Conservation (phyloP, 768 basidiomycete species). For the Russula griseocarnosa region DNA sequence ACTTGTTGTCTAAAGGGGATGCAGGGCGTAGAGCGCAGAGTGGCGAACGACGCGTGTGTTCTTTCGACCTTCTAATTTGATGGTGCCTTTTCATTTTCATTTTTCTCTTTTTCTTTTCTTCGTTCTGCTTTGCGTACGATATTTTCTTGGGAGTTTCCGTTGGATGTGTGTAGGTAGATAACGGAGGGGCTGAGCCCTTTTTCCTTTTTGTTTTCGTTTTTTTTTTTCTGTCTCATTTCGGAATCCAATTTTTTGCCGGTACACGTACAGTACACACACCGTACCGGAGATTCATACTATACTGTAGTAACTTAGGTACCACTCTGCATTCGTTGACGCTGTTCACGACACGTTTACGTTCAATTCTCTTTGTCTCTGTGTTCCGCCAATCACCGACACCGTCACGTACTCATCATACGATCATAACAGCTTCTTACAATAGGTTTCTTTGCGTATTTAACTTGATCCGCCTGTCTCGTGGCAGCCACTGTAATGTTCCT, state of each 20-base stretch:
- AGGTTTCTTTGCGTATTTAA: neutral
- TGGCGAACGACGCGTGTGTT: neutral
- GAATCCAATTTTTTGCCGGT: too few relatives aligned
- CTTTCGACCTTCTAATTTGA: neutral
- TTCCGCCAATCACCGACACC: neutral
- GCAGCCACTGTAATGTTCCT: neutral
- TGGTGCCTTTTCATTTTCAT: neutral
- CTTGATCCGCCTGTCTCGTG: neutral
- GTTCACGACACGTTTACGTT: neutral
- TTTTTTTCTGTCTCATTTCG: too few relatives aligned
- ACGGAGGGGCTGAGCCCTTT: too few relatives aligned
- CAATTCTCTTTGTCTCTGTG: neutral
- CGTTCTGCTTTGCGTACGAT: neutral
- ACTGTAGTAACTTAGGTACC: too few relatives aligned
- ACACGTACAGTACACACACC: too few relatives aligned
- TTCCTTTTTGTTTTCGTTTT: too few relatives aligned
- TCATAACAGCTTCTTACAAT: neutral
- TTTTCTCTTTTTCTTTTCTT: neutral
- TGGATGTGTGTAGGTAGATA: too few relatives aligned
- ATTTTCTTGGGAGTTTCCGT: neutral
- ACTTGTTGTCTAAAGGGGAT: slow-evolving; percentile 2
- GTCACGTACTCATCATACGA: neutral
- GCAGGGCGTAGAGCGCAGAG: neutral
- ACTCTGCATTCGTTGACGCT: too few relatives aligned
- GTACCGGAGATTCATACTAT: too few relatives aligned